Percentiles rank a stretch among this genome's conserved stretches.
Evolutionary conservation across 2,329 filamentous ascomycete species (phyloP).

Genomic region (Cordyceps militaris): DNA sequence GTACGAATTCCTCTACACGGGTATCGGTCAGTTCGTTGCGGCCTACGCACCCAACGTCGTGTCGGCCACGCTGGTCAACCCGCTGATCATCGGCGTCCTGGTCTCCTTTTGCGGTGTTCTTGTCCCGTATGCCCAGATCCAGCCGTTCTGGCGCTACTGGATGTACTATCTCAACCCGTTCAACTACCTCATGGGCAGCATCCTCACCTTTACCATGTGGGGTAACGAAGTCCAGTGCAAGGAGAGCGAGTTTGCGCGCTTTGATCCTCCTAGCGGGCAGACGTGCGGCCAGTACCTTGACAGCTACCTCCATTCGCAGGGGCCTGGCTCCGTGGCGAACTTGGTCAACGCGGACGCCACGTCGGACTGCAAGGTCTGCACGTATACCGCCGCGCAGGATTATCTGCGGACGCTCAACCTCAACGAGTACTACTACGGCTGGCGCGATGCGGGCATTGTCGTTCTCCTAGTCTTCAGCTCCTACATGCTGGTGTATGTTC

Average conservation of each 20-base stretch:
- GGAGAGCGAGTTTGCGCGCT: constrained; percentile 41
- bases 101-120: constrained; percentile 70
- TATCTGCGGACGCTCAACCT: constrained; percentile 55
- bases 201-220: constrained; percentile 47
- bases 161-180: constrained; percentile 56
- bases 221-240: constrained; percentile 39
- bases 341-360: constrained; percentile 55
- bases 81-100: constrained; percentile 48
- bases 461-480: constrained; percentile 48
- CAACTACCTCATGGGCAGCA: constrained; percentile 52
- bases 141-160: constrained; percentile 62
- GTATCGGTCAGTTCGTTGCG: constrained; percentile 56
- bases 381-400: constrained; percentile 50
- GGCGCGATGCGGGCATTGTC: constrained; percentile 57
- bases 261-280: constrained; percentile 41
- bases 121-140: constrained; percentile 57
- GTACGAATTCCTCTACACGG: constrained; percentile 54
- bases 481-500: constrained; percentile 39
- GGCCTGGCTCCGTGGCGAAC: constrained; percentile 39
- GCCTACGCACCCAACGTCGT: constrained; percentile 56
- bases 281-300: constrained; percentile 54
- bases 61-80: constrained; percentile 52
- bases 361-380: constrained; percentile 51
- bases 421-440: constrained; percentile 54
- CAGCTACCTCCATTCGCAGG: constrained; percentile 37